Base-by-base conservation (phyloP, 78 protist species). In the Chrysochromulina parva region DNA sequence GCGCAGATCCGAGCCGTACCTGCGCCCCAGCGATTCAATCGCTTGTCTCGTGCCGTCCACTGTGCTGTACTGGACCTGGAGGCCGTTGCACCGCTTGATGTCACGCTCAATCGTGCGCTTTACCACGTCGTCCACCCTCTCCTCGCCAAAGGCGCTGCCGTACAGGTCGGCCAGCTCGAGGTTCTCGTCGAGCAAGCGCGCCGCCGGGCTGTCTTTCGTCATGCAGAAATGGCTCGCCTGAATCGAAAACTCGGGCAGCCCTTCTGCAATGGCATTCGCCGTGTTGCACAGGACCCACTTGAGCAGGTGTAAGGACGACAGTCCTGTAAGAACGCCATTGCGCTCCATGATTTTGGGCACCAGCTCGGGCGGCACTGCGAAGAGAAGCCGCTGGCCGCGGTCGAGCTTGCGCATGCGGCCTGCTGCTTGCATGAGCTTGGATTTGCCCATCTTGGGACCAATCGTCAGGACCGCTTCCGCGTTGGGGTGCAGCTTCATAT, bases 321-420 rank as follows among this genome's bases (percentile, higher is more conserved):
- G 28, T 0, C 1, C 17, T 38, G 38, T 38, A 38, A 38, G 38
- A 38, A 38, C 38, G 58, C 28, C 20, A 9, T 26, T 13, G 26
- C 58, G 13, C 10, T 17, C 76, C 6, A 2, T 19, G 5, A 82
- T 10, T 19, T 58, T 62, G 5, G 89, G 19, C 38, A 0, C 66
- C 54, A 78, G 47, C 26, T 78, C 85, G n/a, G n/a, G 59, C 47
- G 59, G 85, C 65, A 52, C 62, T 2, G 59, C 55, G 59, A 78
- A n/a, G 28, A 11, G 3, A 22, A 78, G 16, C 38, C 48, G 20
- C 85, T 78, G 85, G 47, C 62, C 85, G 1, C 3, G 59, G 85
- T 20, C 85, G 47, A 78, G 85, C 59, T 52, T 14, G 50, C 85
- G 55, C 85, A 78, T 78, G 85, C 85, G 85, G 48, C 55, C 55